phyloP scores from a whole-genome alignment of 2,329 filamentous ascomycete species.

The Pseudogymnoascus sp. region DNA sequence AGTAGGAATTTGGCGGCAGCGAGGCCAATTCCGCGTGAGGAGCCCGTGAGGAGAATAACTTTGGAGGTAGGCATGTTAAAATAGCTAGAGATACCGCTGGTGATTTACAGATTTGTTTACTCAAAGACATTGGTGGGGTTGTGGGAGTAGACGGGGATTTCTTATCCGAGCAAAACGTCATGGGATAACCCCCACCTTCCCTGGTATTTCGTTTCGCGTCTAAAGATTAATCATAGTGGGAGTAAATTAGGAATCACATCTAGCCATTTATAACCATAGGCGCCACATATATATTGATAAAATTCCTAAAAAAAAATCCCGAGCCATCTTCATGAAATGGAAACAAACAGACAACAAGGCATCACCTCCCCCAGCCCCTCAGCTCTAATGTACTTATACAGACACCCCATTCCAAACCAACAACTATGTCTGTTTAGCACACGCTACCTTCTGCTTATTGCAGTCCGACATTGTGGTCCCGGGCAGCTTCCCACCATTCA shows the following conservation, averaged over 20 bases:
- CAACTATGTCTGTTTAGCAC: conserved; percentile 4
- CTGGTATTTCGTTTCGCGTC: not conserved
- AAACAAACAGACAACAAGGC: not conserved
- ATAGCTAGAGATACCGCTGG: not conserved
- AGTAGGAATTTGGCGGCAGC: conserved; percentile 47
- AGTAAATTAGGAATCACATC: not conserved
- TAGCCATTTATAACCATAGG: not conserved
- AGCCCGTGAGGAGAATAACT: conserved; percentile 61
- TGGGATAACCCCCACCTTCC: not conserved
- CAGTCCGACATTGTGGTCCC: conserved; percentile 21
- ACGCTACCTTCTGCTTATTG: conserved; percentile 18
- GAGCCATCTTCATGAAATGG: not conserved
- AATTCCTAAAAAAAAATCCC: not conserved
- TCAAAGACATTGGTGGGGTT: not conserved
- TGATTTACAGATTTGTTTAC: not conserved
- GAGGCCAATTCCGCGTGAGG: conserved; percentile 55
- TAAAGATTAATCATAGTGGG: not conserved
- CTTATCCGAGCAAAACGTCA: not conserved
- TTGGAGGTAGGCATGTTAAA: conserved; percentile 43
- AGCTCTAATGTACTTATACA: not conserved
- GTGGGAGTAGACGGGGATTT: not conserved
- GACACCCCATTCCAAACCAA: not conserved
- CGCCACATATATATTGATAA: not conserved
- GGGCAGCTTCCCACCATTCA: conserved; percentile 38
- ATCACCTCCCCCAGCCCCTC: too few species aligned